Evolutionary conservation across 2,329 filamentous ascomycete genomes (phyloP).

Genomic region (Verticillium tricorpus): DNA sequence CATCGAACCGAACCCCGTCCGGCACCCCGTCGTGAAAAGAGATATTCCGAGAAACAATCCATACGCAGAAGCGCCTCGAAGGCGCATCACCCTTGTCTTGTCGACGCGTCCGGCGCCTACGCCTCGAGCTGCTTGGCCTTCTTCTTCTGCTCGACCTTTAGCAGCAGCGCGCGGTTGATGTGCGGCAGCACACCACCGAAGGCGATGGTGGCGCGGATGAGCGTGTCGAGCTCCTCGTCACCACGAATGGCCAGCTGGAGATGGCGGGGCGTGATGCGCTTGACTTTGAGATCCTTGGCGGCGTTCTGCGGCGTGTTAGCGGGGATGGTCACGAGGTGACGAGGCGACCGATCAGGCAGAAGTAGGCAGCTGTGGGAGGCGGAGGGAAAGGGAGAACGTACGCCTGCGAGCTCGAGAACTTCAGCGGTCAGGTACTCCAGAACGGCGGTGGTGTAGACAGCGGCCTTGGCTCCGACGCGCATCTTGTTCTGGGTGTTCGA

Average conservation of each 20-base stretch:
- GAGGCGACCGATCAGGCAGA: constrained; percentile 8
- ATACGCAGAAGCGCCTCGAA: constrained; percentile 12
- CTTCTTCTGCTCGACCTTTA: constrained; percentile 98
- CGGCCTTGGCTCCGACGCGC: constrained; percentile 97
- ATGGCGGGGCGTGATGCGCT: constrained; percentile 98
- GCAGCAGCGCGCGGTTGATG: constrained; percentile 93
- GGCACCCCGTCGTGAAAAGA: background rate
- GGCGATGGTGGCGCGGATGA: constrained; percentile 96
- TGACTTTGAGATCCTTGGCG: constrained; percentile 99
- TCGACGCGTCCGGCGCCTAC: constrained; percentile 2
- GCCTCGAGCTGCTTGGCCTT: constrained; percentile 51
- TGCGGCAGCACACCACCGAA: constrained; percentile 97
- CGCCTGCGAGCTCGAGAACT: constrained; percentile 93
- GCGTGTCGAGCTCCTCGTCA: constrained; percentile 95
- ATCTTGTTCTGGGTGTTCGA: constrained; percentile 99
- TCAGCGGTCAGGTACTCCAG: constrained; percentile 97
- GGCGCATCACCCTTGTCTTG: constrained; percentile 14
- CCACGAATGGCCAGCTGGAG: constrained; percentile 96
- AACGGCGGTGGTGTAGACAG: constrained; percentile 96
- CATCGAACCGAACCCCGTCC: constrained; percentile 8
- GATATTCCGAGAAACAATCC: background rate
- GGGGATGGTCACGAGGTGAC: constrained; percentile 8
- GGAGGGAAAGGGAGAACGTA: constrained; percentile 37
- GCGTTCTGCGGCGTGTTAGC: constrained; percentile 61
- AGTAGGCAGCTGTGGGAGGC: constrained; percentile 5